Percentiles rank a stretch among this genome's conserved stretches.
Evolutionary conservation across 1,284 basidiomycete genomes (phyloP).

Genomic region (Sutorius eximius): DNA sequence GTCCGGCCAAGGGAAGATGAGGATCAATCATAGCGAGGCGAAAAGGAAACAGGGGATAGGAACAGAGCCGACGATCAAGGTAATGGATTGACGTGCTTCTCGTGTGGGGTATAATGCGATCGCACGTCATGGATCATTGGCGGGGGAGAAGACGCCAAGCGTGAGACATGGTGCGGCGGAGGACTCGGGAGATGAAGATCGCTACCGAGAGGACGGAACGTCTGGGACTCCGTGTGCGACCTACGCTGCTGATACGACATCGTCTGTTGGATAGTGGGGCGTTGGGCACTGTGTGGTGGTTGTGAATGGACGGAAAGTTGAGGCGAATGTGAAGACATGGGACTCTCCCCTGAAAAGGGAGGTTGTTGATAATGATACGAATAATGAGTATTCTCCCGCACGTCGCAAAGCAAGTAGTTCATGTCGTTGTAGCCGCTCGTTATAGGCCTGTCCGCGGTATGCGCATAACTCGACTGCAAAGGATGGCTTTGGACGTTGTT

Average conservation of each 20-base stretch:
- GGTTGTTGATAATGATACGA: conserved; percentile 38
- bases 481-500: conserved; percentile 31
- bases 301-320: conserved; percentile 37
- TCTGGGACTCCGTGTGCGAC: conserved; percentile 35
- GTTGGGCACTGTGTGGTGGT: conserved; percentile 30
- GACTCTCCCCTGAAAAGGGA: conserved; percentile 34
- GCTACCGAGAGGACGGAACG: conserved; percentile 32
- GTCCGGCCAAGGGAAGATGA: conserved; percentile 28
- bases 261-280: conserved; percentile 28
- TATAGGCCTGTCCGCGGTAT: conserved; percentile 33
- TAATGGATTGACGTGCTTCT: conserved; percentile 39
- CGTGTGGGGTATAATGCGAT: conserved; percentile 38
- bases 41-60: conserved; percentile 16
- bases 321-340: conserved; percentile 35
- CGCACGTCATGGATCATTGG: conserved; percentile 37
- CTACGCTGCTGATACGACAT: conserved; percentile 36
- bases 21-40: conserved; percentile 27
- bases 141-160: conserved; percentile 33
- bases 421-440: conserved; percentile 37
- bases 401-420: conserved; percentile 37
- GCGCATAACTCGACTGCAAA: conserved; percentile 33
- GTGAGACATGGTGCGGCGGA: conserved; percentile 33
- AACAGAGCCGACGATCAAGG: conserved; percentile 32
- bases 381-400: conserved; percentile 36
- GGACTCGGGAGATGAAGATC: conserved; percentile 38